A percentile compares a stretch with the other conserved stretches of the same genome.
Evolutionary conservation across 441 rosid genomes (phyloP).

Genomic region (Aquilaria agallochum): DNA sequence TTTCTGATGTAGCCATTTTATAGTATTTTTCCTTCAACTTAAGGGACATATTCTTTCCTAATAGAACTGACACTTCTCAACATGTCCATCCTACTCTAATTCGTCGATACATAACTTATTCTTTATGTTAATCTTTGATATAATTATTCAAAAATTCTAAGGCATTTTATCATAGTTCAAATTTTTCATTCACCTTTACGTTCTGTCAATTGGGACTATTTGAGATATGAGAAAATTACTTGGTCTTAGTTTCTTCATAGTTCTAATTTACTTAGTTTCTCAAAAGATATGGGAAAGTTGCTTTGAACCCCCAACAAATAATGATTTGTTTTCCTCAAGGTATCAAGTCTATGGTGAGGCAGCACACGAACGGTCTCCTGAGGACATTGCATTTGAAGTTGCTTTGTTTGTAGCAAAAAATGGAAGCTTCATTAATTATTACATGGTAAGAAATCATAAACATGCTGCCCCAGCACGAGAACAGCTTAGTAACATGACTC

Average conservation of each 20-base stretch:
- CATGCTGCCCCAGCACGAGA: not conserved
- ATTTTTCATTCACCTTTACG: not conserved
- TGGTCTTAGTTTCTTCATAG: no score
- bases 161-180: not conserved
- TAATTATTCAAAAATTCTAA: no score
- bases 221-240: not conserved
- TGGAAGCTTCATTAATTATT: constrained; percentile 39
- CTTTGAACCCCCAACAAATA: not conserved
- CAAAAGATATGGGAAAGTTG: no score
- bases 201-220: not conserved
- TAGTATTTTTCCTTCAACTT: no score
- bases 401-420: constrained; percentile 33
- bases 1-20: no score
- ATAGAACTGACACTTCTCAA: no score
- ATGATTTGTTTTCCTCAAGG: constrained; percentile 11
- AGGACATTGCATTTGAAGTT: constrained; percentile 38
- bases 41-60: no score
- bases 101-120: no score
- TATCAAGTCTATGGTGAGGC: constrained; percentile 30
- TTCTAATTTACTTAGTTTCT: no score
- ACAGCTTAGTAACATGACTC: no score
- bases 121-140: no score
- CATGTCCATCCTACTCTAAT: no score
- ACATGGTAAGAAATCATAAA: constrained; percentile 25
- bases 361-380: constrained; percentile 17